phyloP scores from a whole-genome alignment of 2,329 filamentous ascomycete species.

The Penicillium sp. region DNA sequence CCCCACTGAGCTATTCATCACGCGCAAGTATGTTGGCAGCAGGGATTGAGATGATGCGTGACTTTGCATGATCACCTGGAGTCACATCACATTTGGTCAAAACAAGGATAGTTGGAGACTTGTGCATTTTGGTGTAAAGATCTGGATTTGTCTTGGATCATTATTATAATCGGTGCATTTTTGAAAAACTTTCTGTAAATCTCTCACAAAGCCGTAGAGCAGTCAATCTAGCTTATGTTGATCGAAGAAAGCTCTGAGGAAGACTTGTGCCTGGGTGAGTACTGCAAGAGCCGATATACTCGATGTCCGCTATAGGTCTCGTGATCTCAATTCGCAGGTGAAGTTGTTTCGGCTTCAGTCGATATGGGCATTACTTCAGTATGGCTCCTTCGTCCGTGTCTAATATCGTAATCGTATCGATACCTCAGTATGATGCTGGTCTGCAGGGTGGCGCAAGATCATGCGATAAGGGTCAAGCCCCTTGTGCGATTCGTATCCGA shows the following conservation, averaged over 20 bases:
- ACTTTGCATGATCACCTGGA: conserved; percentile 10
- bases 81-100: neutral
- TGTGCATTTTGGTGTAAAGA: no score
- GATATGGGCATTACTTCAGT: neutral
- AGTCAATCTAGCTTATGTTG: neutral
- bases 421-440: neutral
- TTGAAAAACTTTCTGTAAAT: neutral
- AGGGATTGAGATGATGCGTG: conserved; percentile 28
- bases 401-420: neutral
- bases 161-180: neutral
- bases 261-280: neutral
- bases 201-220: neutral
- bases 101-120: no score
- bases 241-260: neutral
- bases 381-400: neutral
- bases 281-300: neutral
- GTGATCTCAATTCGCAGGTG: neutral
- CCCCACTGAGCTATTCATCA: conserved; percentile 29
- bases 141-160: neutral
- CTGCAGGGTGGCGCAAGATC: neutral
- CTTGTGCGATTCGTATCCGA: neutral
- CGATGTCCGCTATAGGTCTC: neutral
- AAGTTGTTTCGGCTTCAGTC: neutral
- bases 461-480: neutral
- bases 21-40: conserved; percentile 23